These are phyloP conservation scores for Penicillium canariense DNA, from an alignment of 495 filamentous ascomycete genomes.

Conservation along the genomic window DNA sequence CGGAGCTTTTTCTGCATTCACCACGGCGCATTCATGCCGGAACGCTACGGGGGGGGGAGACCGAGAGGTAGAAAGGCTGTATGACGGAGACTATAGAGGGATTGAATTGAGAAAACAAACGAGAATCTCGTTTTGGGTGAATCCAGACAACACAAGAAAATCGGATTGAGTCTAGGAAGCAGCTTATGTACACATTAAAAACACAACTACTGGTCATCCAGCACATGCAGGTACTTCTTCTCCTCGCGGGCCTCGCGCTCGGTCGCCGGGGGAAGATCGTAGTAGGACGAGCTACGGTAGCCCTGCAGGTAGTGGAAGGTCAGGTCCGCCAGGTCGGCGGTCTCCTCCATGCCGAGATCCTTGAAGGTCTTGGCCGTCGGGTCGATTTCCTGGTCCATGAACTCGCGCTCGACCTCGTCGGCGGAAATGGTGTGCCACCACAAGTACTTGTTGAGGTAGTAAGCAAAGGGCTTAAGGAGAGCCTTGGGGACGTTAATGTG, in stretches of 20 bases:
- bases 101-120: neutral
- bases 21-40: neutral
- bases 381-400: constrained; percentile 92
- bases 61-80: no score
- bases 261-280: constrained; percentile 89
- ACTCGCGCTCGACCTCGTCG: constrained; percentile 92
- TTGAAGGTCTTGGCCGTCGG: constrained; percentile 89
- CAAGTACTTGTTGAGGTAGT: constrained; percentile 69
- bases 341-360: constrained; percentile 79
- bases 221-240: constrained; percentile 92
- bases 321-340: constrained; percentile 73
- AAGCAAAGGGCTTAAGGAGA: constrained; percentile 67
- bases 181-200: constrained; percentile 47
- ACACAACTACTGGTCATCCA: constrained; percentile 74
- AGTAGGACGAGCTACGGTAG: constrained; percentile 78
- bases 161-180: constrained; percentile 33
- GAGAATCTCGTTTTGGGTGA: constrained; percentile 1
- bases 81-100: no score
- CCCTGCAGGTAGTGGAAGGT: constrained; percentile 91
- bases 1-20: constrained; percentile 9
- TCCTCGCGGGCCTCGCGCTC: constrained; percentile 93
- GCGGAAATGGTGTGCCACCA: constrained; percentile 85
- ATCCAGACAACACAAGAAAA: constrained; percentile 34
- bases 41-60: no score
- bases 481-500: constrained; percentile 90